Conservation (phyloP, 1,284 basidiomycete species). For the Puccinia novopanici region DNA sequence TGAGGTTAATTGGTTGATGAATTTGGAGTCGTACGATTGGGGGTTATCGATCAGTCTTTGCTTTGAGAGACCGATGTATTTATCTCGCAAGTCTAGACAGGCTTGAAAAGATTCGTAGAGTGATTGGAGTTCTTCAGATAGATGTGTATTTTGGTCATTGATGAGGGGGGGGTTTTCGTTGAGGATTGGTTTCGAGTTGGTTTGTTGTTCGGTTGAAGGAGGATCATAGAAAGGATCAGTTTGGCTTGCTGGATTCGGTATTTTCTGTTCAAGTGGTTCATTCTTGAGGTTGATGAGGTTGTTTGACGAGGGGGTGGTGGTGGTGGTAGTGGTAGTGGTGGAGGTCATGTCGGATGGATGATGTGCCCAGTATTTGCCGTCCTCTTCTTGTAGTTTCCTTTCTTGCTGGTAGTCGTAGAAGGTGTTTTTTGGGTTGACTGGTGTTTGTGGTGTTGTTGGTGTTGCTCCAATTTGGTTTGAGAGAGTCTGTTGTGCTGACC, state of each 20-base stretch:
- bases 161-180: conserved; percentile 1
- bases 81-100: conserved; percentile 84
- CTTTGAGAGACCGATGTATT: conserved; percentile 79
- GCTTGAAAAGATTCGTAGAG: conserved; percentile 66
- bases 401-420: conserved; percentile 51
- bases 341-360: conserved; percentile 19
- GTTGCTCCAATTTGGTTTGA: not conserved
- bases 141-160: conserved; percentile 1
- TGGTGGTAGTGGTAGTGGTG: conserved; percentile 14
- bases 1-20: conserved; percentile 63
- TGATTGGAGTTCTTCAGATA: conserved; percentile 56
- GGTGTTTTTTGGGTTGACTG: conserved; percentile 33
- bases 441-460: conserved; percentile 27
- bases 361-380: conserved; percentile 50
- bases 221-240: conserved; percentile 26
- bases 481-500: not conserved
- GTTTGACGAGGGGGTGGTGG: not conserved
- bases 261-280: not conserved
- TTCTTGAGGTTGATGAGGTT: not conserved
- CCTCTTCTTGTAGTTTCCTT: conserved; percentile 34
- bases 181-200: not conserved
- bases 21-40: conserved; percentile 73
- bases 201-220: not conserved
- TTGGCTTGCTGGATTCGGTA: conserved; percentile 1
- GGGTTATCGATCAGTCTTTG: conserved; percentile 86